Conservation (phyloP, 805 yeast genomes). For the Grigorovia humatica region DNA sequence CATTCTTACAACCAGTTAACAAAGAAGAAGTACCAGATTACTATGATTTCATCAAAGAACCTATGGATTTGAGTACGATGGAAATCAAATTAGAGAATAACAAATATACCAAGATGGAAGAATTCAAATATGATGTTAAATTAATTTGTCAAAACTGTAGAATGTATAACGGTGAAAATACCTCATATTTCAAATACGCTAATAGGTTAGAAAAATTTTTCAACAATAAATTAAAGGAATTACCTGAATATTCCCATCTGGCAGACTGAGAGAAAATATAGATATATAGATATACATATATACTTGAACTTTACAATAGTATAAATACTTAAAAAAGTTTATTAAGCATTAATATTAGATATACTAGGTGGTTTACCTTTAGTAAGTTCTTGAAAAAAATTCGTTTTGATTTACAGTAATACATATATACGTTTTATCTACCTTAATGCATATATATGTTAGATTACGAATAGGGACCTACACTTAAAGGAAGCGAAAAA, state of each 20-base stretch:
- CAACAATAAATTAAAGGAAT: constrained; percentile 70
- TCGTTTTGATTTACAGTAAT: too few species aligned
- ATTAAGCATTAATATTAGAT: too few species aligned
- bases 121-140: constrained; percentile 79
- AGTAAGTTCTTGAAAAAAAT: too few species aligned
- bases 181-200: constrained; percentile 93
- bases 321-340: too few species aligned
- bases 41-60: constrained; percentile 91
- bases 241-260: constrained; percentile 82
- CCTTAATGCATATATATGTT: too few species aligned
- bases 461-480: too few species aligned
- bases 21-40: constrained; percentile 93
- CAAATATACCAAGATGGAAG: constrained; percentile 82
- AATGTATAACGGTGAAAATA: constrained; percentile 83
- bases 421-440: too few species aligned
- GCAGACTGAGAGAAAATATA: constrained; percentile 37
- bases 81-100: constrained; percentile 87
- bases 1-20: constrained; percentile 87
- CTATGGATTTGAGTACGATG: constrained; percentile 96
- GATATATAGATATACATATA: not conserved
- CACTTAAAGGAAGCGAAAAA: too few species aligned
- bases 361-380: too few species aligned
- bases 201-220: constrained; percentile 86
- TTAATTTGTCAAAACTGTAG: constrained; percentile 86
- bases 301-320: not conserved